Conservation (phyloP, 2,329 filamentous ascomycete genomes). For the Neodidymelliopsis sp. region DNA sequence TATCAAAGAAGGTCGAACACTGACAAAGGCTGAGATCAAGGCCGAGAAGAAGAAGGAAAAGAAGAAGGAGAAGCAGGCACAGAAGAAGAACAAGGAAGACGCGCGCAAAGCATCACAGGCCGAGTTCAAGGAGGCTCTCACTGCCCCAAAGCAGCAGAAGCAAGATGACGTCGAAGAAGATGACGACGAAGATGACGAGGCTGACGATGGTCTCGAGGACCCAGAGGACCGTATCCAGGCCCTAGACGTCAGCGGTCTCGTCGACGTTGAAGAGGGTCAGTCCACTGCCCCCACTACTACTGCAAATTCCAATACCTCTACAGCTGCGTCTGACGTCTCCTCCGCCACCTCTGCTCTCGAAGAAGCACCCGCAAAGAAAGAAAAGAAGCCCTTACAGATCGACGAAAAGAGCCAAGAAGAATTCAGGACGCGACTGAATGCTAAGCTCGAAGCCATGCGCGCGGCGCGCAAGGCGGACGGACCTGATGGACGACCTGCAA, state of each 20-base stretch:
- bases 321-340: slow-evolving; percentile 53
- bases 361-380: slow-evolving; percentile 35
- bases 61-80: slow-evolving; percentile 56
- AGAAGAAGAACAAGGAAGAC: slow-evolving; percentile 49
- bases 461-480: slow-evolving; percentile 88
- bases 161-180: slow-evolving; percentile 38
- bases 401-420: slow-evolving; percentile 68
- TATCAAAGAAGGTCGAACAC: slow-evolving; percentile 47
- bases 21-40: slow-evolving; percentile 51
- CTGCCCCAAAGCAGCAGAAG: slow-evolving; percentile 32
- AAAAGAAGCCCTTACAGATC: slow-evolving; percentile 42
- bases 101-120: slow-evolving; percentile 39
- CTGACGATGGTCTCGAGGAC: slow-evolving; percentile 32
- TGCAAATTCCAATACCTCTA: slow-evolving; percentile 49
- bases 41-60: slow-evolving; percentile 55
- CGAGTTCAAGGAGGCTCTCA: slow-evolving; percentile 38
- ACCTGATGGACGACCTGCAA: slow-evolving; percentile 79
- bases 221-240: slow-evolving; percentile 43
- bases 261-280: slow-evolving; percentile 42
- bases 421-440: slow-evolving; percentile 79
- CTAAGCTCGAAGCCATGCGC: slow-evolving; percentile 84
- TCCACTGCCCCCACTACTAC: slow-evolving; percentile 44
- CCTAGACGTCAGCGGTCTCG: slow-evolving; percentile 47
- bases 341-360: slow-evolving; percentile 57
- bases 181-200: slow-evolving; percentile 29